A percentile compares a stretch with the other conserved stretches of the same genome.
Conservation (phyloP, 768 basidiomycete genomes). For the Amanita fuliginea region DNA sequence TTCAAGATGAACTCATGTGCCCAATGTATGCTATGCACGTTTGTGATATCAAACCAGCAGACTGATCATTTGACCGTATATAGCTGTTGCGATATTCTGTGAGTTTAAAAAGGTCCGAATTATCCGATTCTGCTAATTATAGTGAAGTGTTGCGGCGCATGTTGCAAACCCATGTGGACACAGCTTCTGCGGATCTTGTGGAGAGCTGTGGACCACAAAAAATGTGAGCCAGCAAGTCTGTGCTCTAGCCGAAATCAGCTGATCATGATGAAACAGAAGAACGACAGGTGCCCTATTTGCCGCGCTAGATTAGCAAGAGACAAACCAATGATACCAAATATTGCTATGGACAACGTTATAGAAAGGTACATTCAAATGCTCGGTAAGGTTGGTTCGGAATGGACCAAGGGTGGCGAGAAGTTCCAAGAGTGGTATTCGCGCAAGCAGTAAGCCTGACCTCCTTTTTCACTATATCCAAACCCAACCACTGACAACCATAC, state of each 20-base stretch:
- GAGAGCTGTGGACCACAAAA: conserved; percentile 44
- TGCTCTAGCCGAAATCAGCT: neutral
- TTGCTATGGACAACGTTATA: conserved; percentile 47
- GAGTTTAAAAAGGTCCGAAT: conserved; percentile 15
- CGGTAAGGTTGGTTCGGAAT: conserved; percentile 35
- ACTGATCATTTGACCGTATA: conserved; percentile 3
- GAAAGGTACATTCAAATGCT: conserved; percentile 48
- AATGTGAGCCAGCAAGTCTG: conserved; percentile 27
- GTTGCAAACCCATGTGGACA: conserved; percentile 66
- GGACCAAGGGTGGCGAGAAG: conserved; percentile 37
- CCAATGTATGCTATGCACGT: conserved; percentile 45
- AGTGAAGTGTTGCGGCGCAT: conserved; percentile 45
- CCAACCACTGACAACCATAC: neutral
- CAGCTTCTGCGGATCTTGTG: conserved; percentile 60
- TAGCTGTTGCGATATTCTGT: conserved; percentile 70
- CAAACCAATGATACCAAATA: conserved; percentile 52
- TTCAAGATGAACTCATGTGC: conserved; percentile 59
- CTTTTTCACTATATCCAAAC: neutral
- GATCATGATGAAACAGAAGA: conserved; percentile 19
- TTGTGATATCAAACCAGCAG: conserved; percentile 7
- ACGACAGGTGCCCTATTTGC: conserved; percentile 46
- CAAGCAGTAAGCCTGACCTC: conserved; percentile 32
- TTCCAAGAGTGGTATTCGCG: conserved; percentile 41
- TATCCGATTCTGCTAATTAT: neutral
- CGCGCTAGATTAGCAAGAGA: conserved; percentile 31